Evolutionary conservation across 805 yeast species (phyloP).

Genomic region (Ogataea naganishii): DNA sequence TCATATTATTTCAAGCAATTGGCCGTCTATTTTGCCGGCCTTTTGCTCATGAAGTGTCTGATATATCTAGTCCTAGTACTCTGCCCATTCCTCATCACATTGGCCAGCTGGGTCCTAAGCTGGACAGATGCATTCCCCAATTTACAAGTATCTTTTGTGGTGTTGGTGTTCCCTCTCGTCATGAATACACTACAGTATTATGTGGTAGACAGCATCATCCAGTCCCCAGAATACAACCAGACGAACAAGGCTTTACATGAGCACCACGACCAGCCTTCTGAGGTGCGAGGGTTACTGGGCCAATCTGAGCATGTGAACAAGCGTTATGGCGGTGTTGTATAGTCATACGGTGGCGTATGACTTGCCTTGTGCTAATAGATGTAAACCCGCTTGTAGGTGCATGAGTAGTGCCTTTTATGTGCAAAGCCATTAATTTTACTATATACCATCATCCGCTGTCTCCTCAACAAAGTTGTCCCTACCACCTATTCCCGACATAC

Average conservation of each 20-base stretch:
- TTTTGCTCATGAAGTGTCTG: constrained; percentile 47
- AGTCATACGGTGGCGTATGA: too few species aligned
- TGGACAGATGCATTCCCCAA: constrained; percentile 79
- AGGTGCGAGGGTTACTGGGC: too few species aligned
- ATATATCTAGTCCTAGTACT: constrained; percentile 48
- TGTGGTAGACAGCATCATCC: constrained; percentile 67
- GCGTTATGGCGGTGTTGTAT: too few species aligned
- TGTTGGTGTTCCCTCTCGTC: constrained; percentile 70
- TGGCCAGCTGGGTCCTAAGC: constrained; percentile 69
- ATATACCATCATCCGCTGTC: too few species aligned
- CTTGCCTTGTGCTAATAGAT: too few species aligned
- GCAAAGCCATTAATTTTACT: too few species aligned
- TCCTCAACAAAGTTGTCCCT: too few species aligned
- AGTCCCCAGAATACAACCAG: constrained; percentile 36
- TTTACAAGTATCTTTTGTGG: constrained; percentile 78
- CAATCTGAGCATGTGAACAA: too few species aligned
- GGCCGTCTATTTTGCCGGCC: constrained; percentile 54
- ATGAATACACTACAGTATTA: constrained; percentile 69
- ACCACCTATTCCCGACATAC: too few species aligned
- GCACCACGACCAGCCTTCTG: too few species aligned
- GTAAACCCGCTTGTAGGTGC: too few species aligned
- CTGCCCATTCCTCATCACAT: constrained; percentile 58
- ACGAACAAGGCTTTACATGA: constrained; percentile 9
- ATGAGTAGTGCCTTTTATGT: too few species aligned
- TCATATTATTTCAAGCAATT: constrained; percentile 67